Conservation (phyloP, 2,329 filamentous ascomycete genomes). For the Penicillium crustosum region DNA sequence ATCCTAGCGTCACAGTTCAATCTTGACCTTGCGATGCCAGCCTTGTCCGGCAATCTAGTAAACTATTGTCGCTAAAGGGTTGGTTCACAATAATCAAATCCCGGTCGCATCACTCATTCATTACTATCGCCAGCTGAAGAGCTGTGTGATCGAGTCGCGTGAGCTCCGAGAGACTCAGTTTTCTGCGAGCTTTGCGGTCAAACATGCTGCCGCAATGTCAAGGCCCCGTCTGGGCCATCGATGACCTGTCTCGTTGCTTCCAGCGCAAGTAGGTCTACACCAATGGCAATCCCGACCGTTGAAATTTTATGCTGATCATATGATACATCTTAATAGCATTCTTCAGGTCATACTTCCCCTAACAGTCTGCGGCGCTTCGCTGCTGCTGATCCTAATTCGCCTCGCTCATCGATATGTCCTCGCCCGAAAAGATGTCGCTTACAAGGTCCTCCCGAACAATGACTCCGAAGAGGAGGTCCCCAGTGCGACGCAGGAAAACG, state of each 20-base stretch:
- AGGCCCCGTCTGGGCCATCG: constrained; percentile 58
- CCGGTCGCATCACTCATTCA: constrained; percentile 12
- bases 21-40: constrained; percentile 28
- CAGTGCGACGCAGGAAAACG: constrained; percentile 56
- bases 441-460: constrained; percentile 49
- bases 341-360: constrained; percentile 79
- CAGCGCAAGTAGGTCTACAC: constrained; percentile 51
- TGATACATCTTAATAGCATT: constrained; percentile 55
- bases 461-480: constrained; percentile 48
- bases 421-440: constrained; percentile 56
- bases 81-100: neutral
- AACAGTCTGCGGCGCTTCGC: constrained; percentile 66
- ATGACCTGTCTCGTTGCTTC: constrained; percentile 64
- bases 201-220: constrained; percentile 58
- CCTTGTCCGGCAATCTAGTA: constrained; percentile 22
- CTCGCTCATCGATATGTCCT: constrained; percentile 55
- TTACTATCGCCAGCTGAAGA: constrained; percentile 2
- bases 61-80: constrained; percentile 21
- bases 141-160: constrained; percentile 8
- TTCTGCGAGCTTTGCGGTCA: constrained; percentile 13
- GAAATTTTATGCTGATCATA: constrained; percentile 15
- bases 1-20: constrained; percentile 4
- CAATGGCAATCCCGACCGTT: neutral
- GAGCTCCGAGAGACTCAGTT: constrained; percentile 15
- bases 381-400: constrained; percentile 64